These are phyloP conservation scores for Cinchona pubescens DNA, from an alignment of 257 asterid genomes.

Conservation along the genomic window DNA sequence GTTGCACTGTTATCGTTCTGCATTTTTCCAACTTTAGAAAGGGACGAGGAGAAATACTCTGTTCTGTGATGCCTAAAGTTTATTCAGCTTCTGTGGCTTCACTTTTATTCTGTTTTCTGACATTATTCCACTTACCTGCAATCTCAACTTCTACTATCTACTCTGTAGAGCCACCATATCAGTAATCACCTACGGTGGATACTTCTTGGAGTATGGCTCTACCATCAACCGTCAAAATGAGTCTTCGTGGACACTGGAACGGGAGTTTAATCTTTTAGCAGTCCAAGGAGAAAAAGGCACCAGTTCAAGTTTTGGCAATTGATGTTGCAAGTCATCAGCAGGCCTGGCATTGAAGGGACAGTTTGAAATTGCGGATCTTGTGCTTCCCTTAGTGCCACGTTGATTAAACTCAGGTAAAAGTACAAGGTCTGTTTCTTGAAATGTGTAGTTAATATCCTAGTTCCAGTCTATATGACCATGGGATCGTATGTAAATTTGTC, in stretches of 20 bases:
- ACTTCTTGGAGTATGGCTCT: constrained; percentile 63
- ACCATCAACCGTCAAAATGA: constrained; percentile 64
- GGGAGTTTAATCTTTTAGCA: constrained; percentile 65
- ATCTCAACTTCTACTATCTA: neutral
- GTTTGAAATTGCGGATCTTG: neutral
- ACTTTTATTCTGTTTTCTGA: neutral
- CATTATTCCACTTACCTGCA: neutral
- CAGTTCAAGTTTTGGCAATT: constrained; percentile 2
- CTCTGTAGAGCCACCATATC: constrained; percentile 69
- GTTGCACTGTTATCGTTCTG: too few relatives aligned
- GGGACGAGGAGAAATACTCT: too few relatives aligned
- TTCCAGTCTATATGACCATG: neutral
- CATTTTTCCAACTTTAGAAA: too few relatives aligned
- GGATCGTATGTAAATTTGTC: neutral
- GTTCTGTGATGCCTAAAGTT: neutral
- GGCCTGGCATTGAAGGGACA: neutral
- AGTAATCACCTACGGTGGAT: constrained; percentile 53
- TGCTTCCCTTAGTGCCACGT: neutral
- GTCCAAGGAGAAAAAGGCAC: constrained; percentile 38
- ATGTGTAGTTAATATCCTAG: neutral
- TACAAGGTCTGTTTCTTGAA: neutral
- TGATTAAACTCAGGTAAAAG: too few relatives aligned
- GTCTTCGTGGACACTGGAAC: constrained; percentile 72
- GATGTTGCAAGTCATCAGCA: neutral
- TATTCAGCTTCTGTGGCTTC: neutral